Evolutionary conservation across 306 rosid genomes (phyloP), one percentile per base, ranked within the genome.

Genomic region (Prunus dulcis): DNA sequence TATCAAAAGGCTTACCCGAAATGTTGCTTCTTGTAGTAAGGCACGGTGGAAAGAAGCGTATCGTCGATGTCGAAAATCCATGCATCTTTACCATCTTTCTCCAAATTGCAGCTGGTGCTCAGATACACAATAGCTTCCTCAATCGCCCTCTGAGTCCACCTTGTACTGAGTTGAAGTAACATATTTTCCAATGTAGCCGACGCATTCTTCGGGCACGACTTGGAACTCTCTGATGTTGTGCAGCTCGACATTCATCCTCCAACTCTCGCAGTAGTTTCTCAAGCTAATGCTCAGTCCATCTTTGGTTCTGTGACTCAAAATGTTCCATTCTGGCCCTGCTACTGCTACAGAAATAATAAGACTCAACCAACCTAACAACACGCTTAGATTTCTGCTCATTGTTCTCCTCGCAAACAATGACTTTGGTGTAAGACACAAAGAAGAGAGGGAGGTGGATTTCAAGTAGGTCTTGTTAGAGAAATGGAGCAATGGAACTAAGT

Each of bases 61-160:
- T 91, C 91, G 75, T 91, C 97, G 71, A 89, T 67, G 70, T 91
- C 97, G 57, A 91, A 91, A 84, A 89, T 83, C 91, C 97, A 91
- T 78, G 91, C 93, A 83, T 89, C 92, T 34, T 38, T 73, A 12
- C 88, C 86, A 57, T 89, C 89, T 18, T 85, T 85, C 81, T 81
- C 84, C 61, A 86, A 73, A 57, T 62, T 67, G 53, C 93, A 89
- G 65, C 75, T 75, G 30, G 88, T 91, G 71, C 88, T 76, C 11
- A 89, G 81, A 58, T 86, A 86, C 67, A 87, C 88, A 46, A 78
- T 14, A 61, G 78, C 82, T 32, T 91, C 93, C 9, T 84, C 87
- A 28, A 82, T 47, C 1, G 90, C 68, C 12, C 77, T 78, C 83
- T 0, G 89, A 87, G 61, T 87, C 92, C 5, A 84, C 92, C 74